Evolutionary conservation across 2,329 filamentous ascomycete genomes (phyloP).

Genomic region (Verticillium tricorpus): DNA sequence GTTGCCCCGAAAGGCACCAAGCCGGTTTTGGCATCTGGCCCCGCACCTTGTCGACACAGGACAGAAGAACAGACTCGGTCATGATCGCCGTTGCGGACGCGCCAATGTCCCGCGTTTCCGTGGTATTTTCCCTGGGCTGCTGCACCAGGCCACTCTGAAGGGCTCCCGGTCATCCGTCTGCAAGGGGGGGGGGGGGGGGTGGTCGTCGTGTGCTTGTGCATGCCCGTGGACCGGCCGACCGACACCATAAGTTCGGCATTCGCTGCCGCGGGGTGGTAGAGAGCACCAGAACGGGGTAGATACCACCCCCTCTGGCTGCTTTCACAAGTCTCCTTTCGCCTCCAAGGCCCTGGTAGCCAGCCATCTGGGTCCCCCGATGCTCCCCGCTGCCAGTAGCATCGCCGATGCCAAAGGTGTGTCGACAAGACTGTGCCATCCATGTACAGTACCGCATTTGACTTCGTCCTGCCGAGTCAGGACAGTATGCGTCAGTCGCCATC

Average conservation of each 20-base stretch:
- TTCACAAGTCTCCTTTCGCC: neutral
- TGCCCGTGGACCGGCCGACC: slow-evolving; percentile 3
- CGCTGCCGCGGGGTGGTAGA: neutral
- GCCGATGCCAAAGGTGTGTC: neutral
- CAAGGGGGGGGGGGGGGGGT: slow-evolving; percentile 2
- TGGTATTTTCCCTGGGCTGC: neutral
- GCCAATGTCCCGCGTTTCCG: neutral
- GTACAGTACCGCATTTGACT: neutral
- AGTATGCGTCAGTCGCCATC: neutral
- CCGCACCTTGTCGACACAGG: neutral
- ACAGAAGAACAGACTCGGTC: neutral
- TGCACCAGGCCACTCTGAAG: slow-evolving; percentile 7
- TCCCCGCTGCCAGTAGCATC: neutral
- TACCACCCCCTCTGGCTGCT: neutral
- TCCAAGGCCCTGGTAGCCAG: neutral
- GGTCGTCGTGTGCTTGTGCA: neutral
- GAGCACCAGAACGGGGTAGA: neutral
- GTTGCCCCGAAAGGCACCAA: neutral
- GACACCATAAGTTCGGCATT: slow-evolving; percentile 7
- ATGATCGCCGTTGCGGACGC: neutral
- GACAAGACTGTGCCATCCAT: neutral
- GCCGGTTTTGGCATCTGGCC: neutral
- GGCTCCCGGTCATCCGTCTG: slow-evolving; percentile 11
- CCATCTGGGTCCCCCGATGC: neutral
- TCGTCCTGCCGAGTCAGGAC: neutral